A percentile compares a stretch with the other conserved stretches of the same genome.
These are phyloP conservation scores for Citrus inodora DNA, from an alignment of 345 rosid species.

Conservation along the genomic window DNA sequence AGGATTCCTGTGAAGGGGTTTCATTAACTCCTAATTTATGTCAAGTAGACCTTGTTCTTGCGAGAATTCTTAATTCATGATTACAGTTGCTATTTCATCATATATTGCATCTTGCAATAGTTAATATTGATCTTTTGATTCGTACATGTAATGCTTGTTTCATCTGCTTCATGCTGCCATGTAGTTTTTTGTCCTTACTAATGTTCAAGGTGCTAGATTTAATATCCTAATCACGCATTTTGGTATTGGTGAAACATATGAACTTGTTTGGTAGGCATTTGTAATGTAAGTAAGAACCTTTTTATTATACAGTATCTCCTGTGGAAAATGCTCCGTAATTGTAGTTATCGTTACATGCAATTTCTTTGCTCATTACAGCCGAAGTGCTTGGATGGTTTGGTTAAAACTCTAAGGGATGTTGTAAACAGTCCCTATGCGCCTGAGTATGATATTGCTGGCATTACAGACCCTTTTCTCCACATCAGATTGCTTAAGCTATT, in stretches of 20 bases:
- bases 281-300: not conserved
- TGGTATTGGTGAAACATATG: slow-evolving; percentile 9
- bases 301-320: not conserved
- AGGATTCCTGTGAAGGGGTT: too few species aligned
- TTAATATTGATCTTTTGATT: slow-evolving; percentile 1
- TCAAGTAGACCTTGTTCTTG: too few species aligned
- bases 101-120: not conserved
- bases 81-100: slow-evolving; percentile 1
- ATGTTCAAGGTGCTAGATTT: not conserved
- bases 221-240: slow-evolving; percentile 6
- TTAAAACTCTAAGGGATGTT: slow-evolving; percentile 78
- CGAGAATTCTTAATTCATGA: not conserved
- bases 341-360: slow-evolving; percentile 8
- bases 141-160: not conserved
- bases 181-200: not conserved
- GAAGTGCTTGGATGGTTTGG: slow-evolving; percentile 92
- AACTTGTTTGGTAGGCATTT: slow-evolving; percentile 4
- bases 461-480: slow-evolving; percentile 96
- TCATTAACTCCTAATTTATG: too few species aligned
- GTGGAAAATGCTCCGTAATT: not conserved
- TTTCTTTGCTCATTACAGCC: slow-evolving; percentile 31
- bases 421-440: slow-evolving; percentile 94
- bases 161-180: not conserved
- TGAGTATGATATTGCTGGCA: slow-evolving; percentile 98
- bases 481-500: slow-evolving; percentile 88